Evolutionary conservation across 441 rosid species (phyloP), one percentile per base, ranked within the genome.

Genomic region (Populus hybrid): DNA sequence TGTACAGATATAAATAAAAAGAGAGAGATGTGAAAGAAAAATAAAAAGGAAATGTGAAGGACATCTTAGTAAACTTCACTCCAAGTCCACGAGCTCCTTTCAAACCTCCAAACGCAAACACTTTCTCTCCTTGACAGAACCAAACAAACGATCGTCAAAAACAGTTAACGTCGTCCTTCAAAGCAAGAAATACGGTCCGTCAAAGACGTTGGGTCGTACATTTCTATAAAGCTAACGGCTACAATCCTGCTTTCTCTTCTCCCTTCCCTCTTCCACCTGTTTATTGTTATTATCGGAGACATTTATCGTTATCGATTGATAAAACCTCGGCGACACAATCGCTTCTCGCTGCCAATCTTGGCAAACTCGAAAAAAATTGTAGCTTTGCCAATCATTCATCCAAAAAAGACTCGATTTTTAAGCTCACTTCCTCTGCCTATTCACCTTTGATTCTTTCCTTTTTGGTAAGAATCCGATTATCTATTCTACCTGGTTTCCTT

Each of bases 171-270:
- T 68, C 79, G 82, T 76, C 69, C 23, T 68, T 69, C 59, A 34
- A 63, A 78, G 57, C 3, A 61, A n/a, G 23, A 40, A 35, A 65
- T 12, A 10, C 3, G 32, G 53, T 65, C 80, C 75, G 70, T 63
- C 9, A 8, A 28, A 34, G 77, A 67, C 79, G 84, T 78, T 53
- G 80, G 69, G 87, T 84, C 85, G 81, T 77, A 75, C 74, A 75
- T 67, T 76, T 70, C 69, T 75, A 82, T 69, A 83, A 82, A 77
- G 81, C 86, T 86, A 88, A 88, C 88, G 91, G 90, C 88, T 85
- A 82, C 71, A 72, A 73, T 53, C 11, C 21, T 63, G 42, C 66
- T 50, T 40, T 40, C 70, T 42, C 80, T 24, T 74, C 36, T 36
- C 28, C 18, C 59, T 77, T 20, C 38, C 30, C 69, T 6, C 14